Evolutionary conservation across 1,284 basidiomycete species (phyloP), one percentile per base, ranked within the genome.

Genomic region (Fomitopsis pinicola): DNA sequence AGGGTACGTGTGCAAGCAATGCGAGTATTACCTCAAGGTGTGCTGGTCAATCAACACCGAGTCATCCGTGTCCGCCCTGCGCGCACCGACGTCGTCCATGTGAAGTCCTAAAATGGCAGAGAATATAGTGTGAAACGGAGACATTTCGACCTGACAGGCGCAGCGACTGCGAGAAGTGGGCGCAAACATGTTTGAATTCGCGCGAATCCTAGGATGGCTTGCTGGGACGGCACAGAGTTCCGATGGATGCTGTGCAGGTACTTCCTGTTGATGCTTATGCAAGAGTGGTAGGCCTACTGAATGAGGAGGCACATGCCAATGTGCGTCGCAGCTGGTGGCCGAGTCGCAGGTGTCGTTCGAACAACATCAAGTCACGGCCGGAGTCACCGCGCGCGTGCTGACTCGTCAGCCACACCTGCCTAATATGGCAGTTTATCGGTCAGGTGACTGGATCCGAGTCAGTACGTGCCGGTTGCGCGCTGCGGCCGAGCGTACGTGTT

Each of bases 381-480:
- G 30, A 55, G 57, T 36, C 57, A 54, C 17, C 35, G 52, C 52
- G 52, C 52, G 52, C 35, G n/a, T 54, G 33, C 52, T 59, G 50
- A 55, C 58, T 59, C 52, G 52, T 38, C 19, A 8, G 22, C 58
- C 19, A 55, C 14, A 42, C n/a, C 26, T 54, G 38, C 58, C 58
- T 17, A 1, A 28, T 38, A 19, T 35, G 45, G 58, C 12, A 44
- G n/a, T 36, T 52, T 28, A n/a, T n/a, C 50, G 52, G 44, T 36
- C 58, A 59, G 10, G 58, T 59, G 58, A 59, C 26, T 28, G 28
- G 22, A 15, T 19, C 28, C 52, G 58, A 59, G 58, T 59, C 52
- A 55, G 26, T 26, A 5, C 19, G 19, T 15, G 57, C 35, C 57
- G 48, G 44, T 33, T 42, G 36, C 57, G 46, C 44, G 36, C 57